Base-by-base conservation (phyloP, 192 early-diverging fungal genomes). In the Piromyces sp. region DNA sequence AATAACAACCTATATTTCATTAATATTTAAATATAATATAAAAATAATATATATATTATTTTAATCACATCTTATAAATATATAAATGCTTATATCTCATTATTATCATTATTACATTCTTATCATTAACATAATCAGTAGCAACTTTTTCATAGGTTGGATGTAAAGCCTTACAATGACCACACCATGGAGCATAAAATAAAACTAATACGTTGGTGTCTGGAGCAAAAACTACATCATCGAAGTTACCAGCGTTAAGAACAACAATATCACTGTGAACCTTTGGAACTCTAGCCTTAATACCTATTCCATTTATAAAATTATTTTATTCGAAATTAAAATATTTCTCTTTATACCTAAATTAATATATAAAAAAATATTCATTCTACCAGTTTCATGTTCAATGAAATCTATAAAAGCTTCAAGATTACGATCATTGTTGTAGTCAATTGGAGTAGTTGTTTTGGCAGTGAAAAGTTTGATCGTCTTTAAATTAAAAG, bases 91-190 rank as follows among this genome's bases (percentile, higher is more conserved):
- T n/a, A n/a, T n/a, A n/a, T n/a, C n/a, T n/a, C n/a, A n/a, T n/a
- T 13, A 26, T 7, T 30, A 28, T 13, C 13, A 29, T 15, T 84
- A 84, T 81, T 85, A 94, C 92, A 80, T 95, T 90, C 1, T 90
- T 84, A 82, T 97, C 96, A 79, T 89, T 91, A 81, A 91, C 87
- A 87, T 93, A 99, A 79, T 88, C 87, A 83, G 89, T 84, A 28
- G 93, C 95, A 30, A 99, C 90, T 85, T 97, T 95, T 80, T 96
- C 96, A 81, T 95, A 98, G 36, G 91, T 94, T 19, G 96, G 96
- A 36, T 95, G 95, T 88, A 83, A 38, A 19, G 79, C 31, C 79
- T 37, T 79, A 36, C 84, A 68, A 79, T 82, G 38, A 26, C 30
- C 83, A 84, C 94, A 96, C 94, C 95, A 97, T 29, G 93, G 92